These are phyloP conservation scores for Rubia tinctorum DNA, from an alignment of 305 asterid genomes.

Conservation along the genomic window DNA sequence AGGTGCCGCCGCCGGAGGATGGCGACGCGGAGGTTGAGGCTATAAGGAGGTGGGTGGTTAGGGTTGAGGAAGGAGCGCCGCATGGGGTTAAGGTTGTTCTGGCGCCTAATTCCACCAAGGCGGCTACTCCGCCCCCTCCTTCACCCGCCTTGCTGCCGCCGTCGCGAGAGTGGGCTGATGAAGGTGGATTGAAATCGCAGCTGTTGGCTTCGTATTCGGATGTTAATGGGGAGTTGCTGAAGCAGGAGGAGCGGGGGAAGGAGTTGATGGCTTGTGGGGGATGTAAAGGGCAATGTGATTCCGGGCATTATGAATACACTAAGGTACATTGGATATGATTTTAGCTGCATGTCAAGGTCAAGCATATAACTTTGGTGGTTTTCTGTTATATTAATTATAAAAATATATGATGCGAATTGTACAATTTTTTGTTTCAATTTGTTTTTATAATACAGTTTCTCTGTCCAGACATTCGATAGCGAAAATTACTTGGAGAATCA, in stretches of 20 bases:
- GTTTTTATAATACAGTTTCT: neutral
- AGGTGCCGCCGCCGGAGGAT: conserved; percentile 34
- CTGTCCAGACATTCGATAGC: neutral
- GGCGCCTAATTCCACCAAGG: neutral
- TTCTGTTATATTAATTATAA: neutral
- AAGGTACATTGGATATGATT: conserved; percentile 43
- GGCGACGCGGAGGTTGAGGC: conserved; percentile 26
- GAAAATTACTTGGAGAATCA: neutral
- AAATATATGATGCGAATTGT: neutral
- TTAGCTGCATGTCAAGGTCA: conserved; percentile 2
- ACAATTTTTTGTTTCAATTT: neutral
- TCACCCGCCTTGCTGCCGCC: conserved; percentile 25
- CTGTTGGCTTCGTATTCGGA: conserved; percentile 80
- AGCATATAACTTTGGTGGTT: neutral
- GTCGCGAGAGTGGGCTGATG: conserved; percentile 43
- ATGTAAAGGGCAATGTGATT: conserved; percentile 62
- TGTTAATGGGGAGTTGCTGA: conserved; percentile 59
- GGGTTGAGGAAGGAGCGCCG: neutral
- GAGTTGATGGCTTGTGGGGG: conserved; percentile 49
- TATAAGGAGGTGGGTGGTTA: neutral
- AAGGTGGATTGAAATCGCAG: conserved; percentile 55
- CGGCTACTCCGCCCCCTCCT: neutral
- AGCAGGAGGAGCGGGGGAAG: conserved; percentile 46
- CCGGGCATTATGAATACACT: conserved; percentile 37
- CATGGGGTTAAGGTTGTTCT: neutral